Evolutionary conservation across 352 stramenopile species (phyloP), one percentile per base, ranked within the genome.

Genomic region (Pythium diclinum): DNA sequence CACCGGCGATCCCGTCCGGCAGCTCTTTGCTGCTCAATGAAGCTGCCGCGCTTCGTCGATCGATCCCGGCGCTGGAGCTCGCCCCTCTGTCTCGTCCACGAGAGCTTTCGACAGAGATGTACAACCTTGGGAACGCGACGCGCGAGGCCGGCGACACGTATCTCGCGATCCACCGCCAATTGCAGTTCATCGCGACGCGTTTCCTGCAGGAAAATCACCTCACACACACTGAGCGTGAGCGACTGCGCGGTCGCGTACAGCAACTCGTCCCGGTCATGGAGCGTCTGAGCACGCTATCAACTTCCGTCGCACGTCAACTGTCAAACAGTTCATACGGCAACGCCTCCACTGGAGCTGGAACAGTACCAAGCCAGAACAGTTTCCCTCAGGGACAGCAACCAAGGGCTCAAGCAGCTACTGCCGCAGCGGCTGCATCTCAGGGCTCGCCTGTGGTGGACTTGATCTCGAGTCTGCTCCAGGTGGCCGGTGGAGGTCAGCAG

Each of bases 111-210:
- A 34, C 32, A 3, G 65, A 72, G 11, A 59, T 72, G 44, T 72
- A 72, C 59, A 47, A 52, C 16, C 21, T 72, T 1, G 65, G 65
- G 4, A 72, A 72, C 34, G 65, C 59, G 13, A 61, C 64, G 44
- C 65, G 65, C 9, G 65, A 72, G 42, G 63, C 65, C 8, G 59
- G 53, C 0, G 65, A 72, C 40, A 72, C 65, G 6, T 72, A 72
- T 38, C 49, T 72, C n/a, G 65, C 65, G 0, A 67, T 67, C 16
- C 65, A 72, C 23, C 59, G 65, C 8, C 65, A 72, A 21, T 25
- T 72, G 6, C 59, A 67, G 32, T 72, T 72, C 13, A 19, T 72
- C 7, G 52, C 65, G 1, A 56, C 36, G 9, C 14, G 65, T 3
- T 64, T 72, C 52, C 46, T 63, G 25, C 59, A 65, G 13, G 65